Conservation (phyloP, 2,329 filamentous ascomycete genomes). For the Leptographium radiaticola region DNA sequence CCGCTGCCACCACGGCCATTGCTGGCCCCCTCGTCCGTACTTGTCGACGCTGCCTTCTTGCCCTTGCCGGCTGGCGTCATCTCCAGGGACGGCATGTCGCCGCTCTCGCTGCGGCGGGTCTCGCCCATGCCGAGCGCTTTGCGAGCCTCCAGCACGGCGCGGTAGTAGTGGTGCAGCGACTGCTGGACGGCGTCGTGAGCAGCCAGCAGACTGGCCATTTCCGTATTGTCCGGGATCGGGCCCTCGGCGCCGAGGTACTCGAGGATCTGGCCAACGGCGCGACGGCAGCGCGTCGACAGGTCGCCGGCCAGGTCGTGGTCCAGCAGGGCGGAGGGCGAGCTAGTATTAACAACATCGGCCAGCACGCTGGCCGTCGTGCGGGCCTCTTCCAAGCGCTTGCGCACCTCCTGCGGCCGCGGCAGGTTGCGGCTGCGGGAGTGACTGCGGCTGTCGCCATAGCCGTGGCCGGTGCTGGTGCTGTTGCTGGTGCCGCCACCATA, state of each 20-base stretch:
- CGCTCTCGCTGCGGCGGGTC: slow-evolving; percentile 15
- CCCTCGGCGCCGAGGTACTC: slow-evolving; percentile 70
- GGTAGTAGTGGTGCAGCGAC: slow-evolving; percentile 72
- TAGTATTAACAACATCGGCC: slow-evolving; percentile 82
- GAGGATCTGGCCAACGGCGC: slow-evolving; percentile 71
- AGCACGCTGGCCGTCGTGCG: slow-evolving; percentile 82
- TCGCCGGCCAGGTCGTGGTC: slow-evolving; percentile 83
- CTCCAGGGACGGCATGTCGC: slow-evolving; percentile 11
- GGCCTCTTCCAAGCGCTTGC: slow-evolving; percentile 77
- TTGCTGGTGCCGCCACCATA: not conserved
- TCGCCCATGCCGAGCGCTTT: slow-evolving; percentile 36
- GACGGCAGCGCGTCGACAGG: slow-evolving; percentile 75
- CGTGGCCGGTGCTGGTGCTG: slow-evolving; percentile 10
- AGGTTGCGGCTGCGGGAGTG: slow-evolving; percentile 27
- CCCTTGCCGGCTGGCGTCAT: slow-evolving; percentile 14
- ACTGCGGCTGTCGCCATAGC: slow-evolving; percentile 27
- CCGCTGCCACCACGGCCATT: not conserved
- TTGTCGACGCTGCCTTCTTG: slow-evolving; percentile 11
- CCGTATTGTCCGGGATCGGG: slow-evolving; percentile 80
- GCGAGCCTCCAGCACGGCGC: slow-evolving; percentile 54
- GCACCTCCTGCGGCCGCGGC: slow-evolving; percentile 65
- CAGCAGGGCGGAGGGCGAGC: slow-evolving; percentile 61
- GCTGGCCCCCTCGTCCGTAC: not conserved
- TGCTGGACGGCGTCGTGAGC: slow-evolving; percentile 84
- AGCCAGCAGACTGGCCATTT: slow-evolving; percentile 85